These are phyloP conservation scores for Parsonsia alboflavescens DNA, from an alignment of 257 asterid species.

Conservation along the genomic window DNA sequence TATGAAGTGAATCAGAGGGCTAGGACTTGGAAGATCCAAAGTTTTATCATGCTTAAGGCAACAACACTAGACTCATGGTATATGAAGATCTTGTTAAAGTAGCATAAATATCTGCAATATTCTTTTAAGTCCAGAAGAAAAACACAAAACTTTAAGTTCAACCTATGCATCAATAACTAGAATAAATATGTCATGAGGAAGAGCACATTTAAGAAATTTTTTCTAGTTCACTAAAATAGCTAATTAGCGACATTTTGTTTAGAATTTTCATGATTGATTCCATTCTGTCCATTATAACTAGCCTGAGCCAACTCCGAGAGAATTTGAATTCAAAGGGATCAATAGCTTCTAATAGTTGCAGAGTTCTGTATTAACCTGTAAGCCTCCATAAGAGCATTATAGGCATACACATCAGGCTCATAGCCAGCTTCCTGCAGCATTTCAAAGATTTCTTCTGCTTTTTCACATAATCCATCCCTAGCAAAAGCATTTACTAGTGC, in stretches of 20 bases:
- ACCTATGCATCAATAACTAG: background rate
- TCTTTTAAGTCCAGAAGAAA: background rate
- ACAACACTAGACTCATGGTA: background rate
- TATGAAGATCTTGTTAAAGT: background rate
- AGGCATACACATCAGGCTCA: slow-evolving; percentile 84
- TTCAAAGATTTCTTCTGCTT: slow-evolving; percentile 81
- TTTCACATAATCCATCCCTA: slow-evolving; percentile 77
- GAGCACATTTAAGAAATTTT: background rate
- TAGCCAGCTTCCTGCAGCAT: slow-evolving; percentile 74
- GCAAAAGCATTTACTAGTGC: slow-evolving; percentile 81
- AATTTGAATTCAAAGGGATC: background rate
- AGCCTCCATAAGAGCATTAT: slow-evolving; percentile 89
- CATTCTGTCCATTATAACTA: background rate
- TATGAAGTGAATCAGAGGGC: background rate
- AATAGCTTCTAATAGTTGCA: background rate
- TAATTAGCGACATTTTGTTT: background rate
- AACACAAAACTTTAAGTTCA: background rate
- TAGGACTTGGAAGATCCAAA: background rate
- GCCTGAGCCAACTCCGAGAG: background rate
- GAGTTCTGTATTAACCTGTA: slow-evolving; percentile 46
- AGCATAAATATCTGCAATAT: background rate
- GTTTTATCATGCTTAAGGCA: background rate
- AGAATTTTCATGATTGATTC: background rate
- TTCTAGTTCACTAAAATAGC: background rate
- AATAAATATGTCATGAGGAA: background rate